Evolutionary conservation across 345 rosid species (phyloP).

Genomic region (Gossypium herbaceum): DNA sequence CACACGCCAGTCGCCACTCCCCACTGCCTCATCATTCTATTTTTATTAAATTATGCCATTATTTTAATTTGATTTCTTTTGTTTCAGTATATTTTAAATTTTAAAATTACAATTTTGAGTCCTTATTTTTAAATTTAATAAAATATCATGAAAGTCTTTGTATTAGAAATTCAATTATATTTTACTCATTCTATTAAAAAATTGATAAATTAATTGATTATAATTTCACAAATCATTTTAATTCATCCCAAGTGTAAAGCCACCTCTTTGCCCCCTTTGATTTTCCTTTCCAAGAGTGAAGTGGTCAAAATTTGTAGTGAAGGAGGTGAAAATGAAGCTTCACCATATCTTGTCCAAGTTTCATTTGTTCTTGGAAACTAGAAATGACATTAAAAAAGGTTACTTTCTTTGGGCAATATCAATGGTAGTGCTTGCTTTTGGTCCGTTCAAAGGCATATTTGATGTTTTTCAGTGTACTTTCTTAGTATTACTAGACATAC

Average conservation of each 20-base stretch:
- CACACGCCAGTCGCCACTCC: background rate
- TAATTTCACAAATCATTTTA: too few relatives aligned
- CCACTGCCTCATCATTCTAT: background rate
- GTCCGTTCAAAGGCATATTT: background rate
- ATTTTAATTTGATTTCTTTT: too few relatives aligned
- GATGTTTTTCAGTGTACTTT: background rate
- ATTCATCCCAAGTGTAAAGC: background rate
- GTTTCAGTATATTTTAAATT: too few relatives aligned
- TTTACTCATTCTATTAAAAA: fast-evolving
- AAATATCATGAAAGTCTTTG: fast-evolving
- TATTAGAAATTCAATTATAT: too few relatives aligned
- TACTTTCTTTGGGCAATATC: background rate
- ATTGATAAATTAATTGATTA: too few relatives aligned
- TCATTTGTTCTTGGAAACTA: background rate
- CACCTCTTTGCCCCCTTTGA: background rate
- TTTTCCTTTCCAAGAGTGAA: too few relatives aligned
- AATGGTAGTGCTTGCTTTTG: background rate
- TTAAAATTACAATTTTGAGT: too few relatives aligned
- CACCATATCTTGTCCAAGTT: background rate
- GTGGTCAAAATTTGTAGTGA: background rate
- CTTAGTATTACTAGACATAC: too few relatives aligned
- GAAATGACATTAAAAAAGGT: background rate
- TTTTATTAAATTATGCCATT: too few relatives aligned
- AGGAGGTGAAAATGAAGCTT: conserved; percentile 1
- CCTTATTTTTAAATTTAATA: too few relatives aligned